phyloP scores from a whole-genome alignment of 352 stramenopile species.

The Globisporangium acanthophoron region DNA sequence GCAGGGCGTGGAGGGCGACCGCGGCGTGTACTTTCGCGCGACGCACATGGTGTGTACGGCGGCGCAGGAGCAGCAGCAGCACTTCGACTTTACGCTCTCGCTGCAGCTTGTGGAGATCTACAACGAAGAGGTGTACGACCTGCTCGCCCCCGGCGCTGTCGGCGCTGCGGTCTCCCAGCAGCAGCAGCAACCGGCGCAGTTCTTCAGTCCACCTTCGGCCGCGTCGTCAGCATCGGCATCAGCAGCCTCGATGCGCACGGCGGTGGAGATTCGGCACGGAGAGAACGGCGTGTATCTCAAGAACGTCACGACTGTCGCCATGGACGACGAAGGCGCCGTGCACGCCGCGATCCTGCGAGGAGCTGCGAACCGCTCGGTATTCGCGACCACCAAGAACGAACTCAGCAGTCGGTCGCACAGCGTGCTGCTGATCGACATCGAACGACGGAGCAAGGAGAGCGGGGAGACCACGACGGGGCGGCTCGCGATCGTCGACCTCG shows the following conservation, averaged over 20 bases:
- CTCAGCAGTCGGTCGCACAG: constrained; percentile 54
- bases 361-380: constrained; percentile 24
- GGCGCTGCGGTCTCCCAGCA: neutral
- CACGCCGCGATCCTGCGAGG: constrained; percentile 31
- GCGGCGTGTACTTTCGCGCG: constrained; percentile 40
- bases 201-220: constrained; percentile 10
- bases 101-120: constrained; percentile 82
- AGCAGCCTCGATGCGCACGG: constrained; percentile 2
- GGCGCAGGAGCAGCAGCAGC: constrained; percentile 30
- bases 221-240: constrained; percentile 3
- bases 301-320: constrained; percentile 44
- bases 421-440: constrained; percentile 54
- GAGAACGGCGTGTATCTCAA: constrained; percentile 65
- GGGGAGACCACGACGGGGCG: constrained; percentile 35
- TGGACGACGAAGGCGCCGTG: constrained; percentile 29
- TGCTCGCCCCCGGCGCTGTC: constrained; percentile 25
- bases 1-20: constrained; percentile 20
- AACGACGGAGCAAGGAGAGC: constrained; percentile 36
- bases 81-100: constrained; percentile 42
- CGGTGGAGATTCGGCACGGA: constrained; percentile 68
- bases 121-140: constrained; percentile 83
- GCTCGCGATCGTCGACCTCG: constrained; percentile 72
- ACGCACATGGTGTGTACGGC: constrained; percentile 37
- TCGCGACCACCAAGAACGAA: constrained; percentile 22
- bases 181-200: constrained; percentile 1